Percentiles rank a stretch among this genome's conserved stretches.
Conservation (phyloP, 352 stramenopile species). For the Aphanomyces stellatus region DNA sequence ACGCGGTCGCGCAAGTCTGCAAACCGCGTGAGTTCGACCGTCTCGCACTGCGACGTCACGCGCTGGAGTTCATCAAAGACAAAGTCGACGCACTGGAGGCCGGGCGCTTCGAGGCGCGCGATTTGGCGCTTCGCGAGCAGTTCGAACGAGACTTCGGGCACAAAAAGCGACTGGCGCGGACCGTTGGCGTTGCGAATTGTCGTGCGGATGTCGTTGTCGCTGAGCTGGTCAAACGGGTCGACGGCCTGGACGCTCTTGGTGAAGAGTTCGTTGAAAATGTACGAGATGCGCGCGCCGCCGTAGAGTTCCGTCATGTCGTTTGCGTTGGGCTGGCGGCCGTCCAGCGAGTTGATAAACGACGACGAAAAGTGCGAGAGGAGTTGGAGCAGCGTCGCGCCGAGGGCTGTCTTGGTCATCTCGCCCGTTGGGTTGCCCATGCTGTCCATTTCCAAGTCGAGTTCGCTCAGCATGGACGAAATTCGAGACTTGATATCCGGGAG, state of each 20-base stretch:
- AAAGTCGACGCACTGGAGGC: constrained; percentile 96
- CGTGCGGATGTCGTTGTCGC: constrained; percentile 98
- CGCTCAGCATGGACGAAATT: constrained; percentile 92
- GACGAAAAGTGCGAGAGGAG: constrained; percentile 90
- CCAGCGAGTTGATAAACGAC: constrained; percentile 87
- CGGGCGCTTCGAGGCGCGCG: constrained; percentile 90
- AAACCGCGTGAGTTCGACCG: constrained; percentile 94
- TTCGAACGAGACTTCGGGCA: constrained; percentile 98
- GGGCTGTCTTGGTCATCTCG: constrained; percentile 77
- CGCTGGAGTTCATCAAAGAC: constrained; percentile 98
- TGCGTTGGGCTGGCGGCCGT: constrained; percentile 73
- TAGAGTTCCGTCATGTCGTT: constrained; percentile 91
- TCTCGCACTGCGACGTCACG: constrained; percentile 92
- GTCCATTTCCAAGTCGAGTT: constrained; percentile 93
- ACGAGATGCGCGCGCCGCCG: constrained; percentile 96
- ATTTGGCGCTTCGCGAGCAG: constrained; percentile 97
- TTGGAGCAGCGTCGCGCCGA: constrained; percentile 91
- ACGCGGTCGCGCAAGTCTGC: constrained; percentile 92
- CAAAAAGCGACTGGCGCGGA: constrained; percentile 95
- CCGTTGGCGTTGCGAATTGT: constrained; percentile 98
- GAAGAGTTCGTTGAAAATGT: constrained; percentile 98
- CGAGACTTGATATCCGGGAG: constrained; percentile 98
- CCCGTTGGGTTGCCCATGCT: constrained; percentile 91
- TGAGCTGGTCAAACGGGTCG: constrained; percentile 95
- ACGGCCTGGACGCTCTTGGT: constrained; percentile 84